Evolutionary conservation across 768 basidiomycete genomes (phyloP).

Genomic region (Serendipita sp.): DNA sequence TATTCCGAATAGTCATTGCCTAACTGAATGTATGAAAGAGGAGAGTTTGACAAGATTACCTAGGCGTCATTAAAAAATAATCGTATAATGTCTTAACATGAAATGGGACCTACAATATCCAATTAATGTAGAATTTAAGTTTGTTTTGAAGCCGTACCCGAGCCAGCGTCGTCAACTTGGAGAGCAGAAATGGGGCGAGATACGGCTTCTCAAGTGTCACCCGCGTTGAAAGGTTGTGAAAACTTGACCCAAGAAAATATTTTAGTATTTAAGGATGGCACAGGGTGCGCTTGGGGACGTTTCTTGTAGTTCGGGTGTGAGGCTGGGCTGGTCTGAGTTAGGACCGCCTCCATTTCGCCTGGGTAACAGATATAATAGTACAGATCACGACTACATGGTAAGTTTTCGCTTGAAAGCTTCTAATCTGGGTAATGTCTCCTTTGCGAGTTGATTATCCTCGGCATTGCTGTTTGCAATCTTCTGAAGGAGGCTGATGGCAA

Average conservation of each 20-base stretch:
- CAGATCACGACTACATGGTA: neutral
- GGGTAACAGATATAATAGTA: no score
- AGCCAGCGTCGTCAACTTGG: neutral
- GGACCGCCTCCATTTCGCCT: neutral
- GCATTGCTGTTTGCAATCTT: slow-evolving; percentile 62
- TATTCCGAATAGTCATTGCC: neutral
- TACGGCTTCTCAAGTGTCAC: neutral
- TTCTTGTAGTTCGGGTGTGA: neutral
- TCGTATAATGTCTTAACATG: neutral
- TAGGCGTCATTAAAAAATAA: neutral
- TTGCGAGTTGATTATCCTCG: slow-evolving; percentile 32
- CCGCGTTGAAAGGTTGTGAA: neutral
- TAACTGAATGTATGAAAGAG: neutral
- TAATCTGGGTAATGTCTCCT: neutral
- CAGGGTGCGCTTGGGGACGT: no score
- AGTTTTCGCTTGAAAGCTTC: neutral
- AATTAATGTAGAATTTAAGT: neutral
- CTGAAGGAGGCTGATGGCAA: slow-evolving; percentile 62
- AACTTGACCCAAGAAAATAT: no score
- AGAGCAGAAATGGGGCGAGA: neutral
- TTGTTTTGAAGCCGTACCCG: neutral
- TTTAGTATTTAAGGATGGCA: no score
- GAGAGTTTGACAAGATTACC: neutral
- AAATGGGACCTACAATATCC: neutral
- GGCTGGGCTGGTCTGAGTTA: neutral